A percentile compares a stretch with the other conserved stretches of the same genome.
Evolutionary conservation across 768 basidiomycete genomes (phyloP).

Genomic region (Termitomyces sp.): DNA sequence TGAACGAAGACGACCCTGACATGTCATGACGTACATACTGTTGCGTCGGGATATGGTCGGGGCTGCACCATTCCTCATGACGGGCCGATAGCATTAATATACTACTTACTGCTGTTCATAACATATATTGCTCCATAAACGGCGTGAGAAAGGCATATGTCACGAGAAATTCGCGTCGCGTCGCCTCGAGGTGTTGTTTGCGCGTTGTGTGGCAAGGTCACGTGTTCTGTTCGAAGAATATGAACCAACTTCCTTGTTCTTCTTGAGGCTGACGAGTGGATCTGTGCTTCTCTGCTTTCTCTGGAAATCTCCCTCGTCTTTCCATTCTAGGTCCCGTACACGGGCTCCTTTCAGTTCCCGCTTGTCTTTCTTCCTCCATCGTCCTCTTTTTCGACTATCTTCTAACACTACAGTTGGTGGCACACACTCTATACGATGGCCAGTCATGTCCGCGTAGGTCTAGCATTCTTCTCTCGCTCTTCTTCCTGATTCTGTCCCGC

Average conservation of each 20-base stretch:
- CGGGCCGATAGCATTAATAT: background rate
- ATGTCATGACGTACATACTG: background rate
- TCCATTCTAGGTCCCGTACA: slow-evolving; percentile 14
- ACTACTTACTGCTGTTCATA: background rate
- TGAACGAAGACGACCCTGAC: background rate
- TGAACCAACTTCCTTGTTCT: slow-evolving; percentile 21
- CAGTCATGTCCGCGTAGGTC: slow-evolving; percentile 54
- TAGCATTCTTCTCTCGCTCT: slow-evolving; percentile 9
- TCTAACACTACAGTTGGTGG: slow-evolving; percentile 19
- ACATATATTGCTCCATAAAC: background rate
- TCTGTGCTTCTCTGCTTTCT: slow-evolving; percentile 19
- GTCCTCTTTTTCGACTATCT: slow-evolving; percentile 16
- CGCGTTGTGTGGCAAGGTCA: slow-evolving; percentile 19
- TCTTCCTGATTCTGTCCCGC: slow-evolving; percentile 8
- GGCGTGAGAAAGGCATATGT: slow-evolving; percentile 9
- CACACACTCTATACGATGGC: slow-evolving; percentile 41
- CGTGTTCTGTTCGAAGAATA: slow-evolving; percentile 26
- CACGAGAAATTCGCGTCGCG: slow-evolving; percentile 23
- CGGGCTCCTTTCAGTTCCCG: slow-evolving; percentile 11
- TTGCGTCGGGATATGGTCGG: background rate
- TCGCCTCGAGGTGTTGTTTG: slow-evolving; percentile 27
- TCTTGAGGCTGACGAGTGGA: slow-evolving; percentile 33
- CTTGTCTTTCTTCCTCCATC: slow-evolving; percentile 23
- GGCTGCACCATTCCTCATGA: background rate
- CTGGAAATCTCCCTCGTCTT: slow-evolving; percentile 16